Evolutionary conservation across 257 asterid genomes (phyloP), one percentile per base, ranked within the genome.

Genomic region (Capsicum baccatum): DNA sequence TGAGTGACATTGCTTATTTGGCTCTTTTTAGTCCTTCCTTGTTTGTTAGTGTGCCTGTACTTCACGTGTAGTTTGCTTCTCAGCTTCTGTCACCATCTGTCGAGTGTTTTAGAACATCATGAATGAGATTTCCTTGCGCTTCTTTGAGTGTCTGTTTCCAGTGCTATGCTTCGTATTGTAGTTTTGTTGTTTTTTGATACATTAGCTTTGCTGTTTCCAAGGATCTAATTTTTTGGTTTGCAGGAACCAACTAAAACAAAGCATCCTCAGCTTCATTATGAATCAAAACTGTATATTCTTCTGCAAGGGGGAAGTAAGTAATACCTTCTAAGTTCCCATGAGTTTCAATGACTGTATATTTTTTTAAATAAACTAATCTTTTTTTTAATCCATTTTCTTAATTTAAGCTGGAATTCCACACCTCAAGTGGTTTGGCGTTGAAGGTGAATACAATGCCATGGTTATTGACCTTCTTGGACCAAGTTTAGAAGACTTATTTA

Each of bases 181-280:
- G 12, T 21, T 47, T 83, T 54, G 6, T 47, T 56, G 56, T 68
- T 6, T 6, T n/a, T 66, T 85, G 60, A 83, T 59, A 50, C n/a
- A 56, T 81, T 74, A 56, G 37, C 79, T 57, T n/a, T 64, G 54
- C 48, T 76, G 78, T 68, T 78, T 26, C 57, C 42, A 79, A 79
- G 19, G 37, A 8, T 35, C 76, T 47, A 71, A 16, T 55, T 3
- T 42, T 50, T 8, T 63, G 19, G 48, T 64, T 85, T 60, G 59
- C 92, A 95, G 98, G 98, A 95, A 89, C 80, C 96, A 87, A 91
- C 90, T 69, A 95, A 95, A 90, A 92, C 98, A 33, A 94, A 95
- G 89, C 98, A 95, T 64, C 98, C 98, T 39, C 98, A 95, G 89
- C 98, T 95, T 85, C 95, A 93, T 86, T 95, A 95, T 86, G 98